Base-by-base conservation (phyloP, 2,329 filamentous ascomycete genomes). In the Coleophoma cylindrospora region DNA sequence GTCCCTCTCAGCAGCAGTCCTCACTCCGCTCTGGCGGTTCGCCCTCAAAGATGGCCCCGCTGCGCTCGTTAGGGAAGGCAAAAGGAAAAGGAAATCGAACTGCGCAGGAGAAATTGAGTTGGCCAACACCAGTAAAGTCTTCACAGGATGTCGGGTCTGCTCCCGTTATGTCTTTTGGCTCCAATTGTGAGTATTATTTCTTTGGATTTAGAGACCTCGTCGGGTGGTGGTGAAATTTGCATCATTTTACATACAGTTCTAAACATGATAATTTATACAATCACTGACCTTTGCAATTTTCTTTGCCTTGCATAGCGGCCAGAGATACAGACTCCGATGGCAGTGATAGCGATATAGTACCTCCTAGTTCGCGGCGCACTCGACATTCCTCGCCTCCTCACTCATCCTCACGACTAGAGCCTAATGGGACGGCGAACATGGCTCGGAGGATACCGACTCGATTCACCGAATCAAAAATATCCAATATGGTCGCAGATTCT, bases 121-220 rank as follows among this genome's bases (percentile, higher is more conserved):
- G n/a, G 13, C 57, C 58, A 15, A 59, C 56, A 3, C 57, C 60
- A 14, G 43, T 27, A 22, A 59, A 60, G 48, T 57, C 55, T 32
- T 60, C 56, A 2, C 27, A 27, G 27, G 27, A 27, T 27, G 27
- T 10, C 27, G 9, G 27, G 3, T 27, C 27, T 27, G 27, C 27
- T 27, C 27, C 27, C 9, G 4, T 27, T 27, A 27, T 27, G 9
- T 27, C 27, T 27, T 27, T 27, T 27, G 27, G 27, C 9, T 27
- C 27, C 27, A 10, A 27, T 27, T 3, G 27, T 27, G 9, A 27
- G 27, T 27, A 27, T 27, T 27, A 7, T 27, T 27, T 10, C 27
- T 27, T 27, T 27, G 27, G 27, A 27, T 27, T 27, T 27, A 27
- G 7, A 27, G 27, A 27, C 9, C 27, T 27, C 9, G 27, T 27